These are phyloP conservation scores for Venturia nashicola DNA, from an alignment of 2,329 filamentous ascomycete species.

Conservation along the genomic window DNA sequence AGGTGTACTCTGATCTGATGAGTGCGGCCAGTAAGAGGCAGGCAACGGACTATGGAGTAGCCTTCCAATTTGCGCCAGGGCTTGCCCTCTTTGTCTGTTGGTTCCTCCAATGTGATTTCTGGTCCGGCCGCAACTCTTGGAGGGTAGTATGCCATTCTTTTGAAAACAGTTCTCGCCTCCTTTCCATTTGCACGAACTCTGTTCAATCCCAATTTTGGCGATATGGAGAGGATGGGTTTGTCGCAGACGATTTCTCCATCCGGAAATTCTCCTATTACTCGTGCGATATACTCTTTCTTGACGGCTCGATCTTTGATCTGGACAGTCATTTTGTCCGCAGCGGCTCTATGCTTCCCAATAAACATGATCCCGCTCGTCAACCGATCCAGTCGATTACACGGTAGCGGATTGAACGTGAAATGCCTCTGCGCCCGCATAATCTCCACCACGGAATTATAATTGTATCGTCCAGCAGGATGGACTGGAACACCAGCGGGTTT, in stretches of 20 bases:
- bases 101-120: slow-evolving; percentile 14
- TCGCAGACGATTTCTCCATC: slow-evolving; percentile 86
- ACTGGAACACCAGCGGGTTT: slow-evolving; percentile 93
- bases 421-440: slow-evolving; percentile 72
- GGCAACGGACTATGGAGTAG: slow-evolving; percentile 89
- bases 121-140: slow-evolving; percentile 23
- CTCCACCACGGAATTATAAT: slow-evolving; percentile 88
- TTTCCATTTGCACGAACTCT: slow-evolving; percentile 90
- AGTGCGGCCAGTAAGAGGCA: slow-evolving; percentile 85
- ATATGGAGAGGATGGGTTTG: slow-evolving; percentile 86
- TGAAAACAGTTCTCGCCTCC: slow-evolving; percentile 80
- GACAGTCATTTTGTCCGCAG: slow-evolving; percentile 62
- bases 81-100: slow-evolving; percentile 12
- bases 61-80: slow-evolving; percentile 50
- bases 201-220: slow-evolving; percentile 88
- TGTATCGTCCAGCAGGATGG: slow-evolving; percentile 88
- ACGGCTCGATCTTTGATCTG: slow-evolving; percentile 74
- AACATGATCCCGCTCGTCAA: slow-evolving; percentile 98
- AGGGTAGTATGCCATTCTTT: slow-evolving; percentile 83
- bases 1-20: slow-evolving; percentile 93
- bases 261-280: slow-evolving; percentile 84
- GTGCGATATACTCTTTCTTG: slow-evolving; percentile 87
- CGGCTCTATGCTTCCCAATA: slow-evolving; percentile 72
- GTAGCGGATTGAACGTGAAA: slow-evolving; percentile 46
- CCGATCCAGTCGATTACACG: slow-evolving; percentile 88